phyloP scores from a whole-genome alignment of 805 yeast species.

The Danielia reshetovae region DNA sequence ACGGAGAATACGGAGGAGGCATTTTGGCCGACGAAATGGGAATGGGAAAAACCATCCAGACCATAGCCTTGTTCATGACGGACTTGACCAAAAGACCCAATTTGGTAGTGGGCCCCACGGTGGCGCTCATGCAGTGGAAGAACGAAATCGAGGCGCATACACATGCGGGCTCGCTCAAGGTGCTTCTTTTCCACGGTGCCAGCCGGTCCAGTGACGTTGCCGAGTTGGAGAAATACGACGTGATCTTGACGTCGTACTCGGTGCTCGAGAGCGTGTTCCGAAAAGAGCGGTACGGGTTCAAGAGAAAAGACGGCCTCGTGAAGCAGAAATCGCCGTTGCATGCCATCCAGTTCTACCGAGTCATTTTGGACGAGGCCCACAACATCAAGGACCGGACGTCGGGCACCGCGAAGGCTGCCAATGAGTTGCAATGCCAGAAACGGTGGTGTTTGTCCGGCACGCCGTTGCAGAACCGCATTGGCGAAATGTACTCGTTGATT shows the following conservation, averaged over 20 bases:
- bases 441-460: constrained; percentile 95
- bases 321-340: constrained; percentile 79
- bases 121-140: constrained; percentile 98
- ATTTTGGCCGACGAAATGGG: constrained; percentile 99
- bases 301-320: constrained; percentile 62
- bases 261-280: constrained; percentile 85
- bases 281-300: constrained; percentile 79
- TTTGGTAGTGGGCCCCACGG: constrained; percentile 94
- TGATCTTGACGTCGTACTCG: constrained; percentile 87
- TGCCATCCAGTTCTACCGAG: constrained; percentile 71
- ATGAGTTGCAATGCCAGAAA: constrained; percentile 62
- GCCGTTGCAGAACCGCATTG: constrained; percentile 93
- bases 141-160: constrained; percentile 88
- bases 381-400: constrained; percentile 93
- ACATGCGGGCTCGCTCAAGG: constrained; percentile 55
- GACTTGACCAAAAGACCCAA: constrained; percentile 69
- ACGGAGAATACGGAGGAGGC: constrained; percentile 78
- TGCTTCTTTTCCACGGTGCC: constrained; percentile 81
- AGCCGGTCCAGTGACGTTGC: constrained; percentile 57
- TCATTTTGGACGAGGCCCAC: constrained; percentile 94
- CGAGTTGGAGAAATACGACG: constrained; percentile 65
- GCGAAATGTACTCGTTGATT: constrained; percentile 90
- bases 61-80: constrained; percentile 78
- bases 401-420: constrained; percentile 91
- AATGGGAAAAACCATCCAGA: constrained; percentile 98